Base-by-base conservation (phyloP, 345 rosid species). In the Noccaea caerulescens region DNA sequence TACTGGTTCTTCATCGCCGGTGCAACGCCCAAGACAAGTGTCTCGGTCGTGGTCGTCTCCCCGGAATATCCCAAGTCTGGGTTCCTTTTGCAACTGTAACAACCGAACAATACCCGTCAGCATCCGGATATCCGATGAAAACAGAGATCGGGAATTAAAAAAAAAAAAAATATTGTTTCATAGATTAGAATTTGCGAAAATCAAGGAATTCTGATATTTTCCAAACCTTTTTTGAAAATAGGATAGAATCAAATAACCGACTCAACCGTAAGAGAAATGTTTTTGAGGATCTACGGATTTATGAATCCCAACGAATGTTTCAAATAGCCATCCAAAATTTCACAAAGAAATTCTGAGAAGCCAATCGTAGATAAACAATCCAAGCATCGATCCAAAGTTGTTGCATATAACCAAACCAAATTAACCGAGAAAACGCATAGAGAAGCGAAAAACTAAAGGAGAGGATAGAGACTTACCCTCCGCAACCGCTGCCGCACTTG, bases 401-500 rank as follows among this genome's bases (percentile, higher is more conserved):
- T 14, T 38, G 49, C 66, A 69, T 69, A 49, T 2, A 46, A 61
- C 7, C 8, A 14, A 9, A 41, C 49, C 13, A 7, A 45, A 11
- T 36, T 64, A 7, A n/a, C 10, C 50, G 38, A 38, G 13, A 27
- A 41, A 27, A 52, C 32, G 1, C 7, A 36, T 5, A 37, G 5
- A 42, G 10, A 56, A 58, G 9, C 2, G 46, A 61, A 33, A 20
- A 20, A 42, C 2, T 3, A 14, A 58, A 12, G 2, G 30, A 63
- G 70, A 63, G 27, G 32, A 0, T 27, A 1, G n/a, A 62, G 16
- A 3, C 41, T 30, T 80, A 89, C 96, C 89, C 91, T 72, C 85
- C 83, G 44, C 85, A 82, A 63, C 84, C 82, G 69, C n/a, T 68
- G 68, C 86, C 85, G 83, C 89, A 85, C 69, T 79, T 63, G 84